Evolutionary conservation across 495 filamentous ascomycete genomes (phyloP).

Genomic region (Podospora appendiculata): DNA sequence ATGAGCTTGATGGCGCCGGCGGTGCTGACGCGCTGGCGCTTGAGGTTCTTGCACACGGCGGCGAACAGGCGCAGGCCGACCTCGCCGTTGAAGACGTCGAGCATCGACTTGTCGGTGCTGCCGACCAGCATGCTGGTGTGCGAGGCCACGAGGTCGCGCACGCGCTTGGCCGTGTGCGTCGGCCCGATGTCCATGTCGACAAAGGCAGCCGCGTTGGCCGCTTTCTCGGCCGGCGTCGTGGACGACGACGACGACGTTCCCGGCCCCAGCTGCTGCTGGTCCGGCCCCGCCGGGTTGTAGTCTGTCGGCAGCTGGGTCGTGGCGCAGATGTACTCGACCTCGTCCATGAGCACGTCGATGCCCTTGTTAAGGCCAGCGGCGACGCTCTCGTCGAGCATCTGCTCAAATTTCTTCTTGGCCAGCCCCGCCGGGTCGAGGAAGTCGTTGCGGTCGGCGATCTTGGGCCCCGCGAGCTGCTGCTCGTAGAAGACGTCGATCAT

Average conservation of each 20-base stretch:
- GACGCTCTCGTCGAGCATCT: slow-evolving; percentile 96
- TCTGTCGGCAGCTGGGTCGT: slow-evolving; percentile 81
- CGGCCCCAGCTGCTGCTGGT: slow-evolving; percentile 10
- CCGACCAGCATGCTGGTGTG: slow-evolving; percentile 90
- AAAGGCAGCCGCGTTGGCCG: not conserved
- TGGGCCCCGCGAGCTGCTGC: slow-evolving; percentile 76
- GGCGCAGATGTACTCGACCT: slow-evolving; percentile 91
- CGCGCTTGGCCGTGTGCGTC: slow-evolving; percentile 64
- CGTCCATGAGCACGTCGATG: slow-evolving; percentile 96
- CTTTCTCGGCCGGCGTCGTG: not conserved
- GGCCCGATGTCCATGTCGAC: slow-evolving; percentile 65
- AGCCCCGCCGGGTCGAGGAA: slow-evolving; percentile 86
- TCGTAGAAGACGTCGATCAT: slow-evolving; percentile 99
- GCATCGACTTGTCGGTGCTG: slow-evolving; percentile 91
- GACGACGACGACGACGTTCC: not conserved
- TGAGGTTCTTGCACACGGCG: slow-evolving; percentile 91
- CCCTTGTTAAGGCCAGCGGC: slow-evolving; percentile 94
- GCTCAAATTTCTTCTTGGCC: slow-evolving; percentile 97
- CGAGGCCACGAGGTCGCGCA: slow-evolving; percentile 76
- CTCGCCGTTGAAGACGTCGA: slow-evolving; percentile 98
- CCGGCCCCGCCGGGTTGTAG: slow-evolving; percentile 66
- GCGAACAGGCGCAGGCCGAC: slow-evolving; percentile 88
- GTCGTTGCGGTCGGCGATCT: slow-evolving; percentile 85
- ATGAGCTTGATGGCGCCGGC: slow-evolving; percentile 90
- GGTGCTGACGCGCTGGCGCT: slow-evolving; percentile 85